Evolutionary conservation across 331 rosid genomes (phyloP), one percentile per base, ranked within the genome.

Genomic region (Acacia pycnantha): DNA sequence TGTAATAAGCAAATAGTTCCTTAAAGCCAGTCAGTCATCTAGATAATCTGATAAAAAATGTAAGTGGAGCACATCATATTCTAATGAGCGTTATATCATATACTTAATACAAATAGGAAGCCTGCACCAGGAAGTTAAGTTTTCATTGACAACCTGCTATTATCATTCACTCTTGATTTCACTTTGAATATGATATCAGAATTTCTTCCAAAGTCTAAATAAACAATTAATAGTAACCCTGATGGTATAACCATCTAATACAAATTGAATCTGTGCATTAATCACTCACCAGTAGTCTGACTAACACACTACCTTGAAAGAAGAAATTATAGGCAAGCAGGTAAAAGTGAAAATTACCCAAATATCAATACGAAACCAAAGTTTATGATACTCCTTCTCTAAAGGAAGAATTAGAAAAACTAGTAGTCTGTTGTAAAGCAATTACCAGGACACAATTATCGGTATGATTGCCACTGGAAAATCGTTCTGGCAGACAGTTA

Each of bases 401-500:
- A 33, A 16, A n/a, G 5, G 13, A 22, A 22, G 29, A 73, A 48
- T 31, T 4, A 50, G 12, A 11, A 15, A 46, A 70, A 44, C 58
- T 22, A 44, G 40, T 44, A 70, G 40, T 70, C n/a, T 27, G 70
- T 3, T 7, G 62, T 29, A 46, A 67, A 51, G 87, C 79, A 72
- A 47, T 87, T 92, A 96, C 99, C 94, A 96, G 88, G 82, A 94
- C 97, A 80, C 95, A 92, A 22, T 73, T 83, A 84, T 93, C 94
- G 24, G 97, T 86, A 47, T 84, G 78, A 88, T 96, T 92, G 79
- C 86, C 88, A 86, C 89, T 88, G 84, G 89, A 91, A 87, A 96
- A 92, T 69, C 93, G 90, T 79, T 78, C 90, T 18, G 98, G 99
- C 91, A 93, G 86, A 80, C 97, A 96, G 79, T 93, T 96, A 79